phyloP scores from a whole-genome alignment of 164 flowering plant species.

The Echeveria elegans region DNA sequence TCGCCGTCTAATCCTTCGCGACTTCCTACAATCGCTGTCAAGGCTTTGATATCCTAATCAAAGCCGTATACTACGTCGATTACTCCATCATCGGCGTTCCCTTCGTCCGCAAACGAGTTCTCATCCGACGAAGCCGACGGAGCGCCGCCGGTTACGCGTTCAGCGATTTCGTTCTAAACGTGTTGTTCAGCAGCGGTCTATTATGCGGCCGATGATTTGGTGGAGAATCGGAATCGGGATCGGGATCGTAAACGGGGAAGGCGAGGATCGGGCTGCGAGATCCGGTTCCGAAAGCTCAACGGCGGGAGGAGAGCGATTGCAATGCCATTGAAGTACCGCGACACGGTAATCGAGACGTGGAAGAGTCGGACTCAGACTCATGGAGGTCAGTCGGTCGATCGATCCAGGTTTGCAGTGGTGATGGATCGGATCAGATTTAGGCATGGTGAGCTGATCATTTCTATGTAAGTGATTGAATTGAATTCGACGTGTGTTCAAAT shows the following conservation, averaged over 20 bases:
- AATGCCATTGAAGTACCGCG: constrained; percentile 33
- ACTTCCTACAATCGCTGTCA: constrained; percentile 3
- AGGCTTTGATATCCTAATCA: constrained; percentile 7
- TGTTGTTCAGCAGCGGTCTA: not conserved
- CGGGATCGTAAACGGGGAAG: too few relatives aligned
- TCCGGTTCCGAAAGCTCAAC: constrained; percentile 1
- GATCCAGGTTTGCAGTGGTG: constrained; percentile 2
- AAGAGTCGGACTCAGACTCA: constrained; percentile 18
- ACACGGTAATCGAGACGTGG: constrained; percentile 39
- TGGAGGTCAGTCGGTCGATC: too few relatives aligned
- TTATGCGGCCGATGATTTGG: not conserved
- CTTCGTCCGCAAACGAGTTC: constrained; percentile 2
- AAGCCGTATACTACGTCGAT: not conserved
- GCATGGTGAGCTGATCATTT: not conserved
- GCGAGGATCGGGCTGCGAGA: not conserved
- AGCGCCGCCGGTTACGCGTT: not conserved
- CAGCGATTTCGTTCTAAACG: not conserved
- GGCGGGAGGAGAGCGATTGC: constrained; percentile 27
- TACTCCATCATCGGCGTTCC: not conserved
- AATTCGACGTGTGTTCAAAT: not conserved
- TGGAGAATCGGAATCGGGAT: not conserved
- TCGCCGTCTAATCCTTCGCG: not conserved
- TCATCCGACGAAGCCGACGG: not conserved
- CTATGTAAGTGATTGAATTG: not conserved
- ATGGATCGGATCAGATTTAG: not conserved